phyloP scores from a whole-genome alignment of 2,329 filamentous ascomycete genomes.

The Fulvia fulva region DNA sequence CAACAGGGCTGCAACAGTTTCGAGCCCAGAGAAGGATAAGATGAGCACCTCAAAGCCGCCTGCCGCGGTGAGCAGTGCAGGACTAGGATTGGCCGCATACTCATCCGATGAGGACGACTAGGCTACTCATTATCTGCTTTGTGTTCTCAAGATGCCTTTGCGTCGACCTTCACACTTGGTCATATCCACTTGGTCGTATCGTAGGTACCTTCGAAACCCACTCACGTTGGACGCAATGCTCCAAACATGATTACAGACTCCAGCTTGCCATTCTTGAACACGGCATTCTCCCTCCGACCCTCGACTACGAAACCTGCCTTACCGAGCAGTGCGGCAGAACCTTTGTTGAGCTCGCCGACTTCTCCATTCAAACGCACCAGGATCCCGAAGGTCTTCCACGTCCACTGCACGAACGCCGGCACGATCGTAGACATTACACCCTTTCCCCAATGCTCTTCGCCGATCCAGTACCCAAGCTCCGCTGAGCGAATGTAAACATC shows the following conservation, averaged over 20 bases:
- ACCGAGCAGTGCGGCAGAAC: slow-evolving; percentile 35
- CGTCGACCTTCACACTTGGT: neutral
- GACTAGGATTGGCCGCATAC: slow-evolving; percentile 39
- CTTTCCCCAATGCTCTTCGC: slow-evolving; percentile 35
- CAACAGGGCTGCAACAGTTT: neutral
- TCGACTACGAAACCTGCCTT: slow-evolving; percentile 39
- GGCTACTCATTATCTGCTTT: neutral
- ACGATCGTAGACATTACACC: slow-evolving; percentile 34
- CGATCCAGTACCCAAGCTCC: slow-evolving; percentile 44
- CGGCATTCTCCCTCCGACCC: slow-evolving; percentile 34
- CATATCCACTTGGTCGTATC: neutral
- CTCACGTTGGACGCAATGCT: slow-evolving; percentile 27
- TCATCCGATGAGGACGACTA: slow-evolving; percentile 45
- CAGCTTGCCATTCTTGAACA: slow-evolving; percentile 35
- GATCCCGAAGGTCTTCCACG: slow-evolving; percentile 31
- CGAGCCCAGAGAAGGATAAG: slow-evolving; percentile 1
- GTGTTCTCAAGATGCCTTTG: neutral
- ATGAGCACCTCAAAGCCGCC: slow-evolving; percentile 13
- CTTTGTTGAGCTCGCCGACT: slow-evolving; percentile 33
- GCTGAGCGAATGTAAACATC: slow-evolving; percentile 37
- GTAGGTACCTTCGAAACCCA: neutral
- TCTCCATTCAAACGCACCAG: slow-evolving; percentile 31
- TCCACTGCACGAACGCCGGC: slow-evolving; percentile 35
- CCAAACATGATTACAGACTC: slow-evolving; percentile 35
- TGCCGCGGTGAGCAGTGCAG: slow-evolving; percentile 8